Evolutionary conservation across 768 basidiomycete species (phyloP), one percentile per base, ranked within the genome.

Genomic region (Termitomyces bulborhizus): DNA sequence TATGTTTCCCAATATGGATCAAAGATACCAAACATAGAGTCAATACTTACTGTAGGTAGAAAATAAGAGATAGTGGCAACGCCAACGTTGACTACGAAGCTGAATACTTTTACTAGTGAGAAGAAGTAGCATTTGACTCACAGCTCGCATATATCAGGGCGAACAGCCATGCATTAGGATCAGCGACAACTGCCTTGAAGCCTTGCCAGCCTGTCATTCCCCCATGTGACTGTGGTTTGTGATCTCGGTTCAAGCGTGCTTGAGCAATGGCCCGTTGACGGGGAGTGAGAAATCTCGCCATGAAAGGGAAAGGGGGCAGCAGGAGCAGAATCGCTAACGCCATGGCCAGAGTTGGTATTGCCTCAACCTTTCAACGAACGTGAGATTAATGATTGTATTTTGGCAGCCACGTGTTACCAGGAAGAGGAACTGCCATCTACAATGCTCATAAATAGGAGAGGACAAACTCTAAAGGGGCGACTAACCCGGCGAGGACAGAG

Each of bases 401-500:
- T 8, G 46, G 12, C 3, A 27, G 24, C 4, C 12, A 15, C 5
- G 24, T 63, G 71, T 2, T 56, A 80, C 79, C 15, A 83, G 71
- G 64, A 80, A 83, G 24, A 83, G 70, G 60, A 82, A 83, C 58
- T 83, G 81, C 81, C 81, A 83, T 52, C 80, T 81, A 46, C 9
- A 31, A 18, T 31, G 15, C 21, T 11, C 9, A 32, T 41, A 31
- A 18, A 24, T 29, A 9, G 37, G 59, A 61, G 31, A 65, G 63
- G 31, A 37, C 44, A 6, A 66, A 56, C 8, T 43, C 18, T 37
- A 6, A 39, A 3, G 8, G 8, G 26, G 51, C 3, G 15, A 44
- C 68, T 7, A 54, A 77, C 74, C 76, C 77, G 27, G 53, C 58
- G 0, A 79, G 65, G 9, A 73, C n/a, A 0, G 74, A 70, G 0